Evolutionary conservation across 352 stramenopile species (phyloP).

Genomic region (Pythium insidiosum): DNA sequence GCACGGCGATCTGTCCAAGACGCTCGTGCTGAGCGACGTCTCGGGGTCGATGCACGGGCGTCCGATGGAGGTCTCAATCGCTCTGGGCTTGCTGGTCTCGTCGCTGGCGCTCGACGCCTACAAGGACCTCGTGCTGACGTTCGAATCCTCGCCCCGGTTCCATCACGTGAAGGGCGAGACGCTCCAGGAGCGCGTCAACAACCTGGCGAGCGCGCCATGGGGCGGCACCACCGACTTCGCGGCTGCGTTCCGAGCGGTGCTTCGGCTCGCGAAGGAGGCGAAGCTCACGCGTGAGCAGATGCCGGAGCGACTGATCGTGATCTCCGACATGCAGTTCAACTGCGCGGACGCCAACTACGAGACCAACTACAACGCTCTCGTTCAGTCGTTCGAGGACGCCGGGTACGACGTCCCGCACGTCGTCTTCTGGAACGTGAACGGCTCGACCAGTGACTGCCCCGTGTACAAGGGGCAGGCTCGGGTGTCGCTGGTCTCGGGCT

Average conservation of each 20-base stretch:
- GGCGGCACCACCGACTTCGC: conserved; percentile 57
- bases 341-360: conserved; percentile 26
- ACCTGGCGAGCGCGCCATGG: conserved; percentile 21
- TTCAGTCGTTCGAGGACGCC: conserved; percentile 21
- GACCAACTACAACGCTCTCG: conserved; percentile 32
- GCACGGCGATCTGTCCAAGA: conserved; percentile 18
- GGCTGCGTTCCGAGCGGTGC: conserved; percentile 45
- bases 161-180: conserved; percentile 25
- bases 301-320: conserved; percentile 56
- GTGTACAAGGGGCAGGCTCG: conserved; percentile 20
- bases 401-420: conserved; percentile 46
- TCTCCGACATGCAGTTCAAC: conserved; percentile 85
- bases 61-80: conserved; percentile 36
- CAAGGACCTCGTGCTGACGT: conserved; percentile 49
- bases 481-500: conserved; percentile 43
- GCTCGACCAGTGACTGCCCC: conserved; percentile 22
- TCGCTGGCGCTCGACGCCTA: conserved; percentile 30
- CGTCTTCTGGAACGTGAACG: conserved; percentile 74
- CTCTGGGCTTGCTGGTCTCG: conserved; percentile 30
- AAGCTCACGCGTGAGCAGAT: conserved; percentile 32
- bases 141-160: conserved; percentile 28
- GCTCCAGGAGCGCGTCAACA: conserved; percentile 21
- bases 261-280: conserved; percentile 26
- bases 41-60: conserved; percentile 28
- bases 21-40: conserved; percentile 44